Base-by-base conservation (phyloP, 169 alveolate species). In the Cryptosporidium meleagridis region DNA sequence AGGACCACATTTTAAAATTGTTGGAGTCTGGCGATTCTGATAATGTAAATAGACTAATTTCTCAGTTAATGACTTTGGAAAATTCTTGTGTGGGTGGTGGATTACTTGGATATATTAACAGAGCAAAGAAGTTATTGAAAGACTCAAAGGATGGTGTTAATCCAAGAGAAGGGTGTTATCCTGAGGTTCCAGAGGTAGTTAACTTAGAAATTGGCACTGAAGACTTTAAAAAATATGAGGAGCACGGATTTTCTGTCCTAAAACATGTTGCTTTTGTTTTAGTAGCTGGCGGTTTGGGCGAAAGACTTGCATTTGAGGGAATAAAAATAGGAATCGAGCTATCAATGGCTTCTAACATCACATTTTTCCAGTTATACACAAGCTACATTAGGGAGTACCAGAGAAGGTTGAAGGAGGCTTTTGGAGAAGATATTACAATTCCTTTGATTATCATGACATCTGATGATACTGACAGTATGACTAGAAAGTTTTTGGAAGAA, bases 281-380 rank as follows among this genome's bases (percentile, higher is more conserved):
- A 69, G 98, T 97, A 9, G 99, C 99, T 0, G 99, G 99, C 18
- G 98, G 99, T 35, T 92, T 97, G 51, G 98, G 99, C 5, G 99
- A 97, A 91, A 92, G 99, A 65, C 93, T 97, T 35, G 97, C 98
- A 8, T 97, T 95, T 75, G 89, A 91, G 58, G 97, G 97, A 67
- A 96, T 97, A 70, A 97, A 97, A 91, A 94, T 97, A 52, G 96
- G 95, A n/a, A 94, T 97, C 68, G 96, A 96, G 67, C 91, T 96
- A 14, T 95, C 95, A 31, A 85, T 86, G 51, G 87, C 89, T 70
- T 95, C 95, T 6, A 89, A 73, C 69, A 94, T 87, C 53, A 91
- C 94, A 39, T 97, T 92, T 75, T 86, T 96, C 45, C 92, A 94
- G 89, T 94, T 91, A 70, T 97, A 96, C 87, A 85, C 94, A 71